Conservation (phyloP, 2,329 filamentous ascomycete species). For the Trichoderma sp. region DNA sequence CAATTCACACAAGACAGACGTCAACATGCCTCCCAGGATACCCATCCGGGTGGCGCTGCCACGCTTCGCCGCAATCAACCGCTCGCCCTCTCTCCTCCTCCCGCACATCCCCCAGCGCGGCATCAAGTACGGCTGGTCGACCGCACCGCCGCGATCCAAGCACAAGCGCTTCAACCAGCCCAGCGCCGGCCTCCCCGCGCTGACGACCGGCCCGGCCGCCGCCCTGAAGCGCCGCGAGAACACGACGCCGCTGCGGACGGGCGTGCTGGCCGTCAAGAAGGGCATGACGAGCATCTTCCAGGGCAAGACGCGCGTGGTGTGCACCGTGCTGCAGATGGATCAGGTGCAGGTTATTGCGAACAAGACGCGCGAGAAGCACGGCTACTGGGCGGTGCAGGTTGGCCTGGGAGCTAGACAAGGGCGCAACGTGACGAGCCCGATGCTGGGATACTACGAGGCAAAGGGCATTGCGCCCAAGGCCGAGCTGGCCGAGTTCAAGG, state of each 20-base stretch:
- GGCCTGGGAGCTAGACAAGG: slow-evolving; percentile 76
- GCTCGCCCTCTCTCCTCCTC: slow-evolving; percentile 43
- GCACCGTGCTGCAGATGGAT: slow-evolving; percentile 93
- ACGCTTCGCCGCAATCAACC: slow-evolving; percentile 40
- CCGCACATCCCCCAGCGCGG: slow-evolving; percentile 52
- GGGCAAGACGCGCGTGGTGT: slow-evolving; percentile 75
- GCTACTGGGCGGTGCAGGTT: slow-evolving; percentile 93
- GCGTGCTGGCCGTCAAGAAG: slow-evolving; percentile 85
- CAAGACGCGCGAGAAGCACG: slow-evolving; percentile 79
- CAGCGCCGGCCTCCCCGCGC: slow-evolving; percentile 58
- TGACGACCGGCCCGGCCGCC: slow-evolving; percentile 62
- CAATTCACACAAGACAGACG: neutral
- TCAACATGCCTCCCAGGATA: slow-evolving; percentile 49
- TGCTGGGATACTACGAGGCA: slow-evolving; percentile 85
- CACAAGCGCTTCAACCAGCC: slow-evolving; percentile 65
- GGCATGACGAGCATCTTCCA: slow-evolving; percentile 95
- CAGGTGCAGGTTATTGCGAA: slow-evolving; percentile 85
- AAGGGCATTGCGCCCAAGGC: slow-evolving; percentile 83
- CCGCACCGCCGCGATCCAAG: slow-evolving; percentile 55
- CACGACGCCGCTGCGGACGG: slow-evolving; percentile 71
- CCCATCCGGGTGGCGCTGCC: slow-evolving; percentile 50
- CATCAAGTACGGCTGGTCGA: slow-evolving; percentile 66
- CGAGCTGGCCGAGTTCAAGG: slow-evolving; percentile 83
- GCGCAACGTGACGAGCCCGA: slow-evolving; percentile 76
- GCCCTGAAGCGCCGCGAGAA: slow-evolving; percentile 62